Base-by-base conservation (phyloP, 345 rosid genomes). In the Laguncularia racemosa region DNA sequence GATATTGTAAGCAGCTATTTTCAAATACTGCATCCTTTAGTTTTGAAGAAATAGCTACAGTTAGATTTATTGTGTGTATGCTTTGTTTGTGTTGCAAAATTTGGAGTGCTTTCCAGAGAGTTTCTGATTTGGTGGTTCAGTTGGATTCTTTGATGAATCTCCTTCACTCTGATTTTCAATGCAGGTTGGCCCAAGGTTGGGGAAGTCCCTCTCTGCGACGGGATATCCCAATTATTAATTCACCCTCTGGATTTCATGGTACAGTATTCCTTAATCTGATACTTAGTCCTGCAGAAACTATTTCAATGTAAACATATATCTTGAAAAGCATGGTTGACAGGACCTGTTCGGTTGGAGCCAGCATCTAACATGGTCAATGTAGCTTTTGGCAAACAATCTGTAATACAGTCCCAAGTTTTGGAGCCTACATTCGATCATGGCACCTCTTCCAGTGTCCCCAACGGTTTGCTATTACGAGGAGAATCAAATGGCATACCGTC, bases 401-500 rank as follows among this genome's bases (percentile, higher is more conserved):
- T 67, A 16, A 55, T 53, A 20, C 61, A 54, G 26, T 58, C 68
- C 60, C 66, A 73, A 0, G 65, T 71, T 59, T 13, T 53, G 56
- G 79, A 76, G 56, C 28, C 78, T 55, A 45, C 64, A 21, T 46
- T 70, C 59, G 77, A 65, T 57, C 71, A 66, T 40, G 76, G 74
- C 49, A 68, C 74, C 45, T 75, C 81, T 52, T 79, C 81, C 21
- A 66, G 81, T 64, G 73, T 79, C 54, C 77, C 81, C 20, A 72
- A 64, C 52, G 53, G 71, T 59, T 62, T 77, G 61, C 63, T 77
- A 64, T n/a, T 60, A 66, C 65, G 74, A 60, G 70, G 60, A 44
- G 78, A 60, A 46, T 72, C 81, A 52, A 33, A 64, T 62, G 68
- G 71, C 56, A 67, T 48, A 19, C 71, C 57, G 53, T 66, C 72